Evolutionary conservation across 2,329 filamentous ascomycete genomes (phyloP).

Genomic region (Penicillium sp.): DNA sequence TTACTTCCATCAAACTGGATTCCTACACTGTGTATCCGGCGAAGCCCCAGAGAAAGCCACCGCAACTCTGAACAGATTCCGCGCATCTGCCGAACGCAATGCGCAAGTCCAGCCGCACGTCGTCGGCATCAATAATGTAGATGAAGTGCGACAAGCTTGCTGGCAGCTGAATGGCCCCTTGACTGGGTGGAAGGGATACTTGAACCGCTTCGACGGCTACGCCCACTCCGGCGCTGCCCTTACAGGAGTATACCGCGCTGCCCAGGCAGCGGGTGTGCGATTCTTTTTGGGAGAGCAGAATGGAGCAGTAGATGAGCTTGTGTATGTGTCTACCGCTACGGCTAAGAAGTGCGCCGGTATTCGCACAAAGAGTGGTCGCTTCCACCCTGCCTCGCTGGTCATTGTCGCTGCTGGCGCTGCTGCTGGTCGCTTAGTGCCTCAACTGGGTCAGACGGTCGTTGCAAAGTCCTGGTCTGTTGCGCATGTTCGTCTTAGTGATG

Average conservation of each 20-base stretch:
- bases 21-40: slow-evolving; percentile 56
- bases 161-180: slow-evolving; percentile 57
- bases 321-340: slow-evolving; percentile 34
- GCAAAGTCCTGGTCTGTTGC: slow-evolving; percentile 65
- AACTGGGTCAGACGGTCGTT: slow-evolving; percentile 55
- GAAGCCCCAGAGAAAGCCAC: slow-evolving; percentile 54
- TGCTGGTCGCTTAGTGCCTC: slow-evolving; percentile 53
- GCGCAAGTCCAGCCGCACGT: slow-evolving; percentile 47
- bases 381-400: slow-evolving; percentile 45
- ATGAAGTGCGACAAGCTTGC: slow-evolving; percentile 49
- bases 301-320: slow-evolving; percentile 45
- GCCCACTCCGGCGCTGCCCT: slow-evolving; percentile 61
- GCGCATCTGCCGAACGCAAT: slow-evolving; percentile 43
- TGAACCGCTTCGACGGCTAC: slow-evolving; percentile 62
- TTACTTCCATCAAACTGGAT: slow-evolving; percentile 58
- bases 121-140: slow-evolving; percentile 36
- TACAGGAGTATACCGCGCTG: slow-evolving; percentile 50
- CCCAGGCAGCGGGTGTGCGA: slow-evolving; percentile 45
- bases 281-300: slow-evolving; percentile 49
- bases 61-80: slow-evolving; percentile 49
- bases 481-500: slow-evolving; percentile 61
- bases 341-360: slow-evolving; percentile 37
- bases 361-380: slow-evolving; percentile 43
- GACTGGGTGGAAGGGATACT: slow-evolving; percentile 62
- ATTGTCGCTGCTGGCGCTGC: slow-evolving; percentile 60